These are phyloP conservation scores for Jasminum sambac DNA, from an alignment of 257 asterid species.

Conservation along the genomic window DNA sequence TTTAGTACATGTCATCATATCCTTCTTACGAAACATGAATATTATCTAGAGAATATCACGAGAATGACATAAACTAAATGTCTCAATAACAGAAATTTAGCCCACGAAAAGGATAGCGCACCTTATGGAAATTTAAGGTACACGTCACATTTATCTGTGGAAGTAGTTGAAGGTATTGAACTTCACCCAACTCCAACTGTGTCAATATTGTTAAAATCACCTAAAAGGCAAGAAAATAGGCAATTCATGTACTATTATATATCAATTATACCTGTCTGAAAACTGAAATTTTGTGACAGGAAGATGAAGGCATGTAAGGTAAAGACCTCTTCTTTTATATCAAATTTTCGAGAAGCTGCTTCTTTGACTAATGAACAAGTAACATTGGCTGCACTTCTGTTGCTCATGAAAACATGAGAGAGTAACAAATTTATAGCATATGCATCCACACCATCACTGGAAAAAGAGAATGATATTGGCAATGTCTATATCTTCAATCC, in stretches of 20 bases:
- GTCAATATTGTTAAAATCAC: conserved; percentile 87
- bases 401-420: conserved; percentile 56
- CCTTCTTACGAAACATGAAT: neutral
- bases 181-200: conserved; percentile 93
- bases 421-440: conserved; percentile 80
- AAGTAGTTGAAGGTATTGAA: conserved; percentile 66
- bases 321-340: conserved; percentile 95
- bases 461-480: conserved; percentile 26
- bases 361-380: conserved; percentile 67
- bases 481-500: conserved; percentile 27
- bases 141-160: conserved; percentile 86
- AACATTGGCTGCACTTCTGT: conserved; percentile 41
- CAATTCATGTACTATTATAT: conserved; percentile 7
- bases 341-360: conserved; percentile 82
- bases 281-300: conserved; percentile 4
- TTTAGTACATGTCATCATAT: neutral
- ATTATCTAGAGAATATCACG: neutral
- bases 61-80: conserved; percentile 4
- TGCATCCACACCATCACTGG: conserved; percentile 95
- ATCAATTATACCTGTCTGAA: conserved; percentile 2
- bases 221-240: conserved; percentile 44
- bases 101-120: conserved; percentile 27
- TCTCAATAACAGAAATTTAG: conserved; percentile 10
- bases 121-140: conserved; percentile 89
- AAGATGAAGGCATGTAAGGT: conserved; percentile 19